Conservation (phyloP, 768 basidiomycete genomes). For the Pulveroboletus ravenelii region DNA sequence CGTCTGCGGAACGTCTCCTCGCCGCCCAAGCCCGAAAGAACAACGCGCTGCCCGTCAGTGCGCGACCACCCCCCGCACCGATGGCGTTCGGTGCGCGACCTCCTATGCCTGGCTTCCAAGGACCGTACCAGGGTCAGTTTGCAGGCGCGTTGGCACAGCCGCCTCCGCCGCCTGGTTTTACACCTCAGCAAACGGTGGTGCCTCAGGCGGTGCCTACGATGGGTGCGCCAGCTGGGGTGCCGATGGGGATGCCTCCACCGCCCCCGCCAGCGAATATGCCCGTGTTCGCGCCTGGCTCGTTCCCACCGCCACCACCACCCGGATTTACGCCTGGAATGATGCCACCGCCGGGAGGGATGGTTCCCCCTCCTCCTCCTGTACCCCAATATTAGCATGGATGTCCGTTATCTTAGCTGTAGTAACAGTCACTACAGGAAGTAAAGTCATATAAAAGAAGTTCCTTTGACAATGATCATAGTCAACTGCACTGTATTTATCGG, state of each 20-base stretch:
- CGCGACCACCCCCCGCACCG: conserved; percentile 71
- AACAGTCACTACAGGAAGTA: too few relatives aligned
- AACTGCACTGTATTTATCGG: too few relatives aligned
- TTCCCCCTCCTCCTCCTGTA: conserved; percentile 43
- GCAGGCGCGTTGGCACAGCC: conserved; percentile 83
- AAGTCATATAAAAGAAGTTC: too few relatives aligned
- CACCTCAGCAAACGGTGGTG: conserved; percentile 64
- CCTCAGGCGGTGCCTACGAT: conserved; percentile 38
- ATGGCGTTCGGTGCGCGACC: conserved; percentile 67
- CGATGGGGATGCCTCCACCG: conserved; percentile 36
- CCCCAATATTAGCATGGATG: conserved; percentile 34
- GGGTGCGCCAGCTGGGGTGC: conserved; percentile 29
- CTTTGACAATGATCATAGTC: too few relatives aligned
- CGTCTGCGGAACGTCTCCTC: conserved; percentile 91
- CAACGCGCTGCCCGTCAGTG: conserved; percentile 77
- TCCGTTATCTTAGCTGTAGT: too few relatives aligned
- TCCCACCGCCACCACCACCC: conserved; percentile 59
- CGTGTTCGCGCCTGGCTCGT: conserved; percentile 44
- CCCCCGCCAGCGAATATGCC: conserved; percentile 35
- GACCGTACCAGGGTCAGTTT: conserved; percentile 88
- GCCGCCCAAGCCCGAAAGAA: conserved; percentile 95
- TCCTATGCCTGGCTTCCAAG: conserved; percentile 66
- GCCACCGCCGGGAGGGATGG: conserved; percentile 32
- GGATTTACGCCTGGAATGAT: conserved; percentile 55
- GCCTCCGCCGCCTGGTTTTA: conserved; percentile 77